phyloP scores from a whole-genome alignment of 2,329 filamentous ascomycete genomes.

The Furcasterigmium sp. region DNA sequence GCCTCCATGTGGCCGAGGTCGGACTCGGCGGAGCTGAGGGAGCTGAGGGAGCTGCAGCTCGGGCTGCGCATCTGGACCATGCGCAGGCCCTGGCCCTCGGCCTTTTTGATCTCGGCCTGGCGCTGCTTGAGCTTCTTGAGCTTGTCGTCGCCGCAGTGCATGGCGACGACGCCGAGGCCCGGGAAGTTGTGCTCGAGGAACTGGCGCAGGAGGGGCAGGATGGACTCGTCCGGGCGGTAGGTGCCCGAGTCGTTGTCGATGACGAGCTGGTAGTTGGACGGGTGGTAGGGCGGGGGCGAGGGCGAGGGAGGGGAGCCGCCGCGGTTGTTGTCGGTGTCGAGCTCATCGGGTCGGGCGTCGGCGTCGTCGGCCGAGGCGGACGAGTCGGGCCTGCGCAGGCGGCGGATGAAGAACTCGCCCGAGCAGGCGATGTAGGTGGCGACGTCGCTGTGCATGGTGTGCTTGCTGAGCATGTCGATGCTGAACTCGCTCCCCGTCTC shows the following conservation, averaged over 20 bases:
- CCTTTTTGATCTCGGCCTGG: conserved; percentile 71
- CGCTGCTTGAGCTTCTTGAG: conserved; percentile 70
- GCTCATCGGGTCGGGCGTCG: conserved; percentile 40
- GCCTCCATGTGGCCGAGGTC: conserved; percentile 40
- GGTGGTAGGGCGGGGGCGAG: conserved; percentile 42
- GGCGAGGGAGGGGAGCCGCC: conserved; percentile 44
- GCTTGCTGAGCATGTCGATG: conserved; percentile 87
- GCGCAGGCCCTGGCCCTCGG: conserved; percentile 42
- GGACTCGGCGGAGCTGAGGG: conserved; percentile 48
- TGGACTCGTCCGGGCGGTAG: conserved; percentile 77
- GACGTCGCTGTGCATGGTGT: conserved; percentile 95
- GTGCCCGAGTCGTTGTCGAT: conserved; percentile 97
- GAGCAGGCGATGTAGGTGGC: conserved; percentile 86
- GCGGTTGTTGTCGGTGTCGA: conserved; percentile 30
- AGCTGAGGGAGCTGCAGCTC: conserved; percentile 31
- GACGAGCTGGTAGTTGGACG: conserved; percentile 70
- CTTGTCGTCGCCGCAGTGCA: conserved; percentile 74
- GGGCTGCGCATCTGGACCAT: conserved; percentile 54
- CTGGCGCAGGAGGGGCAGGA: conserved; percentile 64
- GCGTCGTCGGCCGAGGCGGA: conserved; percentile 34
- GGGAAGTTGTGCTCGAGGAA: conserved; percentile 73
- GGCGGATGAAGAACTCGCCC: conserved; percentile 86
- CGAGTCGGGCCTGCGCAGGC: conserved; percentile 47
- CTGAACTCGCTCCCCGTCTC: conserved; percentile 95
- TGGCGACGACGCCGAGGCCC: conserved; percentile 65